Evolutionary conservation across 2,329 filamentous ascomycete genomes (phyloP).

Genomic region (Xylaria sp.): DNA sequence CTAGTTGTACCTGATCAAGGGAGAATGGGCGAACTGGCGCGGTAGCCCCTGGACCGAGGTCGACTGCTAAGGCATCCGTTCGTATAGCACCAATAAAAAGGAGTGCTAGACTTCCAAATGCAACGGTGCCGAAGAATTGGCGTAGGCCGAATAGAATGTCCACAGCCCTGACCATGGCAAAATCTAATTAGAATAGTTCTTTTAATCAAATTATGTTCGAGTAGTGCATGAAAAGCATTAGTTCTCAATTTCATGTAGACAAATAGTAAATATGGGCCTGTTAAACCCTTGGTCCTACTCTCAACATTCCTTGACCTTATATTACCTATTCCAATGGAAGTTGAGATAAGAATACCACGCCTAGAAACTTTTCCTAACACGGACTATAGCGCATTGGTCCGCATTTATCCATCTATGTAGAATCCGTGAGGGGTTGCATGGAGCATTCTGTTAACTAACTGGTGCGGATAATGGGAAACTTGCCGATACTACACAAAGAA

Average conservation of each 20-base stretch:
- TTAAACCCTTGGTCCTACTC: not conserved
- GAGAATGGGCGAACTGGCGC: constrained; percentile 51
- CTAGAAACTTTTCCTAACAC: not conserved
- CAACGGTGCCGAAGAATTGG: constrained; percentile 34
- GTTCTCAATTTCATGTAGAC: not conserved
- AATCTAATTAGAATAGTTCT: not conserved
- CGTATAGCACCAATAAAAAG: constrained; percentile 27
- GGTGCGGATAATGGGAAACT: constrained; percentile 26
- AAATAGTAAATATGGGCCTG: not conserved
- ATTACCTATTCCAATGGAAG: not conserved
- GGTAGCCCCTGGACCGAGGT: constrained; percentile 47
- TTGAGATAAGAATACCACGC: not conserved
- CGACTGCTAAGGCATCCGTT: constrained; percentile 28
- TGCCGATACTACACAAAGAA: constrained; percentile 16
- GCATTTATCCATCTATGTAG: constrained; percentile 8
- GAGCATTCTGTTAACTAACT: constrained; percentile 19
- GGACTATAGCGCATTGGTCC: not conserved
- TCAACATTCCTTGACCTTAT: not conserved
- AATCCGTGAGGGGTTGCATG: constrained; percentile 24
- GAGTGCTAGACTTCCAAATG: constrained; percentile 32
- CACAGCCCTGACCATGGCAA: constrained; percentile 33
- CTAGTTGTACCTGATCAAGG: constrained; percentile 50
- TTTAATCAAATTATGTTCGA: not conserved
- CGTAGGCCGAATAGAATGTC: constrained; percentile 22
- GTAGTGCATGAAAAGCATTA: not conserved